Evolutionary conservation across 768 basidiomycete species (phyloP), one percentile per base, ranked within the genome.

Genomic region (Auriscalpium orientale): DNA sequence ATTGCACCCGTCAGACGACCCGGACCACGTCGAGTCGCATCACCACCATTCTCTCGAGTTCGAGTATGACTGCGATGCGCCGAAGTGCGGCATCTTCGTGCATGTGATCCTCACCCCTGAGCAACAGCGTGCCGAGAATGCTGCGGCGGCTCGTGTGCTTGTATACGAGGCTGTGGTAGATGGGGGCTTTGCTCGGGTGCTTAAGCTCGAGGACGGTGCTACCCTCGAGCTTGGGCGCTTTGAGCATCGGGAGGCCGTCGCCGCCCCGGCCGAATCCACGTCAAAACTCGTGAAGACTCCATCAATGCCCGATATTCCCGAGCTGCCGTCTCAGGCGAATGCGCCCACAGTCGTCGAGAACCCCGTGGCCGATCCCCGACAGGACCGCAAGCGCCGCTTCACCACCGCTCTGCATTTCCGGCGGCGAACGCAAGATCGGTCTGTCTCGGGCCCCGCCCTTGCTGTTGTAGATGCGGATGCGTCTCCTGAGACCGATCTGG

Each of bases 51-150:
- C 84, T 16, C 76, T 95, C 57, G 91, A 92, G 66, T 98, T 97
- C 69, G 86, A 89, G 67, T 98, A 89, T 69, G 94, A 98, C 67
- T 91, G 89, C 60, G 91, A 93, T 56, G 84, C 92, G 0, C 87
- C 93, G 8, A 87, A 85, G 63, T 92, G 91, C 64, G 81, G 79
- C 20, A 83, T 97, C 56, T 83, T 84, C 38, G 80, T 97, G 18
- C 79, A 89, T 59, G 84, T 92, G 48, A 74, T 90, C 36, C 74
- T 91, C 0, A 79, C 85, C 5, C 79, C 84, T 28, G 75, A 79
- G 34, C 83, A 87, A 58, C 82, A 81, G 8, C 81, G 83, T 40
- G 70, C 73, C 48, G 71, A 71, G 57, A 45, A 58, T 15, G 59
- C 58, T 20, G 61, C 55, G 8, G 37, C 59, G 68, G 79, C 79